A percentile compares a stretch with the other conserved stretches of the same genome.
phyloP scores from a whole-genome alignment of 345 rosid genomes.

The Acer saccharum region DNA sequence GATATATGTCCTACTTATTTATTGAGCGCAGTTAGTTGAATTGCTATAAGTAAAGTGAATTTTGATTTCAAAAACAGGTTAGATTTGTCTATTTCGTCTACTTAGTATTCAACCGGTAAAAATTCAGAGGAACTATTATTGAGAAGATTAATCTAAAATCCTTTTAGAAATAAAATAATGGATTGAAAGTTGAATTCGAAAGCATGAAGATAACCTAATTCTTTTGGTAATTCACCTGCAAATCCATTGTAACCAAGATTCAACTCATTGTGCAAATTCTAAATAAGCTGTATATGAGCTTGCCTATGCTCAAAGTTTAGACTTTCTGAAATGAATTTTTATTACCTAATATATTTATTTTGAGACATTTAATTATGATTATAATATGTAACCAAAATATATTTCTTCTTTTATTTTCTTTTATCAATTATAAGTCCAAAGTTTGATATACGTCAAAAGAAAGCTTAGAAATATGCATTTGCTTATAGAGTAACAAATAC shows the following conservation, averaged over 20 bases:
- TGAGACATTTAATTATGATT: no score
- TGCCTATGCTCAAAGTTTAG: background rate
- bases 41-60: background rate
- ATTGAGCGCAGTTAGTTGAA: background rate
- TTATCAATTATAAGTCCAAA: no score
- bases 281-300: no score
- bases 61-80: no score
- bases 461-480: no score
- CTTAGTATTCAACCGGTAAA: background rate
- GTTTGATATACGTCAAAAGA: background rate
- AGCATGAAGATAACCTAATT: background rate
- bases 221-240: background rate
- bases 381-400: no score
- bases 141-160: background rate
- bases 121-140: background rate
- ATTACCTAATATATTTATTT: no score
- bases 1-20: constrained; percentile 15
- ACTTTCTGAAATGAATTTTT: no score
- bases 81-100: no score
- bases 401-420: no score
- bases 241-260: no score
- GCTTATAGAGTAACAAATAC: background rate
- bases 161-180: no score
- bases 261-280: background rate
- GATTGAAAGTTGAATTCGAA: background rate